These are phyloP conservation scores for Wickerhamomyces chaumierensis DNA, from an alignment of 805 yeast genomes.

Conservation along the genomic window DNA sequence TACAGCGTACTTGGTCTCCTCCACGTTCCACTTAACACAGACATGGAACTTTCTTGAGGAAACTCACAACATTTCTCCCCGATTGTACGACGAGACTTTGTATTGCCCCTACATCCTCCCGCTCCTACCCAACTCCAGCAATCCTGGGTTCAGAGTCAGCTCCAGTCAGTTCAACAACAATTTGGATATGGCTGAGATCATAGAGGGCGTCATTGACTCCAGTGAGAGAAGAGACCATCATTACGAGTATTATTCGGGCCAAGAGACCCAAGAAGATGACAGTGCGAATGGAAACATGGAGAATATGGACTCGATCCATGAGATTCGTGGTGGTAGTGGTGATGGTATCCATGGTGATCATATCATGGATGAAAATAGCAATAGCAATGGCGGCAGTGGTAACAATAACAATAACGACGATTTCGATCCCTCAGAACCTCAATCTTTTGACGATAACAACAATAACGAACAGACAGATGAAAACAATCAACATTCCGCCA, in stretches of 20 bases:
- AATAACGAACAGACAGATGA: constrained; percentile 4
- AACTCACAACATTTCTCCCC: constrained; percentile 74
- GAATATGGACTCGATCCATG: no score
- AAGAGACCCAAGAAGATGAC: constrained; percentile 48
- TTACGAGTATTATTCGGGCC: constrained; percentile 79
- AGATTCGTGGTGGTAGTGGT: no score
- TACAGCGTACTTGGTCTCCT: constrained; percentile 87
- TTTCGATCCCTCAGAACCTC: constrained; percentile 92
- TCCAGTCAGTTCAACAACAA: constrained; percentile 40
- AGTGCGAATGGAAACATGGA: constrained; percentile 20
- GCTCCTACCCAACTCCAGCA: constrained; percentile 57
- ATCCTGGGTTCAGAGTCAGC: constrained; percentile 62
- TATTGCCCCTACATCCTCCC: constrained; percentile 88
- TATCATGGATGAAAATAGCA: no score
- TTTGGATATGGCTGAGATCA: constrained; percentile 30
- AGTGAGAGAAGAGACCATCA: constrained; percentile 86
- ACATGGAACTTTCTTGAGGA: constrained; percentile 54
- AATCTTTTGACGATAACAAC: constrained; percentile 49
- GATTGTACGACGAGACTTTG: constrained; percentile 86
- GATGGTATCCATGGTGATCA: no score
- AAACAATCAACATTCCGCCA: constrained; percentile 7
- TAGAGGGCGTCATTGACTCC: constrained; percentile 70
- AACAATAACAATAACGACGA: constrained; percentile 22
- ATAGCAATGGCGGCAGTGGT: no score
- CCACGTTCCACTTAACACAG: constrained; percentile 56